Evolutionary conservation across 2,329 filamentous ascomycete genomes (phyloP), one percentile per base, ranked within the genome.

Genomic region (Arthroderma uncinatum): DNA sequence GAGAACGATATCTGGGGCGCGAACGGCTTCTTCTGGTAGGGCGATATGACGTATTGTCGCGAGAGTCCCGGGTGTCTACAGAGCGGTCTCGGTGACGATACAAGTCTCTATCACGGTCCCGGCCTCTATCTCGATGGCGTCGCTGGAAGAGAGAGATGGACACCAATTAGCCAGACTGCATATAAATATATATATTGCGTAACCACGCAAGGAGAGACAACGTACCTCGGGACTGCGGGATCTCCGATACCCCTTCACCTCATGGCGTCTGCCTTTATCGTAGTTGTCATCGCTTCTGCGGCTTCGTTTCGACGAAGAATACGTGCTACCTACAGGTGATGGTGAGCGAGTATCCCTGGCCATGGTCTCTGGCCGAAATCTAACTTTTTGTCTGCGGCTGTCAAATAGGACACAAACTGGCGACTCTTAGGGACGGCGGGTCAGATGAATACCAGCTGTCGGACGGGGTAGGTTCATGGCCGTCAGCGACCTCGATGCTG

Each of bases 261-360:
- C 77, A 66, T 80, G 78, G 63, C 76, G 73, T 42, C 77, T 71
- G 64, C 73, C 76, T 67, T 74, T 73, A 54, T 80, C 78, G 65
- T 75, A 71, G 61, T 78, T 74, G 65, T 77, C 73, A 69, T 79
- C 74, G 64, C 78, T 79, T 72, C 78, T 76, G 66, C 77, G 75
- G 66, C 66, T 73, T 60, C 83, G 82, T 76, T 82, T 86, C 76
- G 83, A 84, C 69, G 84, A 82, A 74, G 83, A 84, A 74, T 82
- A 80, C 71, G 87, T 84, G 80, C 86, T 89, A 83, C 86, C 87
- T 90, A 85, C 84, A 85, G 86, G 86, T 84, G 86, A 89, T 87
- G 87, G 88, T 91, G 87, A 92, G 87, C 87, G 80, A 78, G 77
- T 77, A 73, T 81, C 79, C 77, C 79, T 78, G 77, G 77, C 78